Percentiles rank a stretch among this genome's conserved stretches.
Evolutionary conservation across 2,329 filamentous ascomycete genomes (phyloP).

Genomic region (Exophiala xenobiotica): DNA sequence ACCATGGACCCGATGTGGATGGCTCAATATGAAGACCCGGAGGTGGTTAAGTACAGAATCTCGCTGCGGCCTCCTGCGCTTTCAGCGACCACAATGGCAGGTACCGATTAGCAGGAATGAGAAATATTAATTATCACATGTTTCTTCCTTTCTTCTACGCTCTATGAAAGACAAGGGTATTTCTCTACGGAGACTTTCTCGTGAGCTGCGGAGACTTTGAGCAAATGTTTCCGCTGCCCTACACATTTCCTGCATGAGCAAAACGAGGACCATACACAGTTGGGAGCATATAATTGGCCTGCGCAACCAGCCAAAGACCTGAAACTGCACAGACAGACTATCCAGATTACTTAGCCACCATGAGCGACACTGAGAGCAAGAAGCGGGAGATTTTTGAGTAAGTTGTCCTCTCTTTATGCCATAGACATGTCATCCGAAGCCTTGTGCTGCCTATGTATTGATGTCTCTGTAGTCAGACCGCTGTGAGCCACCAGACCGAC

Average conservation of each 20-base stretch:
- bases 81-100: background rate
- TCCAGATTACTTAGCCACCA: background rate
- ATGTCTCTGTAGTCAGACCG: background rate
- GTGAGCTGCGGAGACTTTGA: too few relatives aligned
- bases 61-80: slow-evolving; percentile 15
- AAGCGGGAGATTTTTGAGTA: background rate
- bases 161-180: too few relatives aligned
- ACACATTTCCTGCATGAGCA: too few relatives aligned
- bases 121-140: too few relatives aligned
- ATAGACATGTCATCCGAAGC: background rate
- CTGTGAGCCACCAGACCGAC: background rate
- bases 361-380: background rate
- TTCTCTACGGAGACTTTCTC: too few relatives aligned
- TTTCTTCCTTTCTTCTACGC: background rate
- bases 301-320: background rate
- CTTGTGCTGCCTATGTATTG: too few relatives aligned
- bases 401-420: background rate
- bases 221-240: too few relatives aligned
- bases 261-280: too few relatives aligned
- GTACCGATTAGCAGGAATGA: background rate
- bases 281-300: background rate
- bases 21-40: slow-evolving; percentile 24
- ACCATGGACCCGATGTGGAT: slow-evolving; percentile 27
- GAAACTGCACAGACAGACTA: background rate
- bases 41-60: slow-evolving; percentile 21